Percentiles rank a stretch among this genome's conserved stretches.
Conservation (phyloP, 805 yeast genomes). For the Kuraishia molischiana region DNA sequence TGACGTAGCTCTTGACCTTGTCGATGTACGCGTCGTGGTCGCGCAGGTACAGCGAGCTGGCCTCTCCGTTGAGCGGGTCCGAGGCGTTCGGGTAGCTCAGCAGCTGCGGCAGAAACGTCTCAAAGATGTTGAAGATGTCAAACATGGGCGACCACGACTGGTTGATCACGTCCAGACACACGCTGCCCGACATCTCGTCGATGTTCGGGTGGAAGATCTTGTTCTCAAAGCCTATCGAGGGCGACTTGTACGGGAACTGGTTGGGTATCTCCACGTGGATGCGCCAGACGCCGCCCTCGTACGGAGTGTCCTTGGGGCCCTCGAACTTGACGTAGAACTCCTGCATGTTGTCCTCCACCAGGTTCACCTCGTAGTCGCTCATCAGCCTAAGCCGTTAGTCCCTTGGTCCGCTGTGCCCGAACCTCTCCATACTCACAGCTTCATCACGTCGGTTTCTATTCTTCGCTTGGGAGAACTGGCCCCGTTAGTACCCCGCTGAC, state of each 20-base stretch:
- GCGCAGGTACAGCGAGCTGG: slow-evolving; percentile 67
- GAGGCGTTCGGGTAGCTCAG: slow-evolving; percentile 88
- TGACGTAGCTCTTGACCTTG: slow-evolving; percentile 66
- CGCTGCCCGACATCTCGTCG: slow-evolving; percentile 84
- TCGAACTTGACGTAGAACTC: slow-evolving; percentile 77
- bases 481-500: too few species aligned
- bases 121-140: slow-evolving; percentile 84
- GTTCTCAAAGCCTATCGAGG: slow-evolving; percentile 89
- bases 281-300: slow-evolving; percentile 85
- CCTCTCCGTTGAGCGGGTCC: slow-evolving; percentile 89
- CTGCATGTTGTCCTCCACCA: slow-evolving; percentile 77
- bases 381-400: slow-evolving; percentile 41
- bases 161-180: slow-evolving; percentile 91
- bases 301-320: slow-evolving; percentile 85
- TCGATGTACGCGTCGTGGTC: slow-evolving; percentile 58
- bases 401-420: too few species aligned
- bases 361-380: slow-evolving; percentile 85
- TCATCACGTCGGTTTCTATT: slow-evolving; percentile 94
- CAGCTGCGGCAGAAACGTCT: slow-evolving; percentile 86
- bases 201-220: slow-evolving; percentile 93
- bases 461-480: slow-evolving; percentile 67
- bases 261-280: slow-evolving; percentile 90
- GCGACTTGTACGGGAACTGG: slow-evolving; percentile 91
- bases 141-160: slow-evolving; percentile 99
- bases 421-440: slow-evolving; percentile 65